Conservation (phyloP, 129 eudicot genomes). For the Flaveria sonorensis region DNA sequence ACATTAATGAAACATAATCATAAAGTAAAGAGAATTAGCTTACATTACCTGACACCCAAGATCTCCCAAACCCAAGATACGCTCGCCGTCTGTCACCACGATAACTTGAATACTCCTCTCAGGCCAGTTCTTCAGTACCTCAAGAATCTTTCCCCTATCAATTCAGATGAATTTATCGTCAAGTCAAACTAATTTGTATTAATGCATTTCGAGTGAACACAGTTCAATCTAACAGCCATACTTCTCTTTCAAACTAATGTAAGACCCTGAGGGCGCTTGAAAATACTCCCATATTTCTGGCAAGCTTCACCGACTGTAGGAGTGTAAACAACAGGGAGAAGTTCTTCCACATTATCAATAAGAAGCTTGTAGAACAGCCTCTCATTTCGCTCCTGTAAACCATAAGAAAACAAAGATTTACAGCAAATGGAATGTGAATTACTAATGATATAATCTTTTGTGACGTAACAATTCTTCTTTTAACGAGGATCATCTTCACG, state of each 20-base stretch:
- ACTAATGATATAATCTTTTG: neutral
- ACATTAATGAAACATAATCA: no score
- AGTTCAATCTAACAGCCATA: slow-evolving; percentile 35
- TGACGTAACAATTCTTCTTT: neutral
- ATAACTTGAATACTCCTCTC: slow-evolving; percentile 84
- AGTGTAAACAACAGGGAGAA: slow-evolving; percentile 87
- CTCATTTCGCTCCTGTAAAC: slow-evolving; percentile 20
- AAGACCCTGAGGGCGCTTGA: slow-evolving; percentile 94
- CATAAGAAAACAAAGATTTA: neutral
- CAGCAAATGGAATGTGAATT: slow-evolving; percentile 9
- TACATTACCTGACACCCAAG: slow-evolving; percentile 83
- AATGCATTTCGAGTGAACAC: neutral
- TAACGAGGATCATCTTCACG: neutral
- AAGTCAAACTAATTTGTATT: slow-evolving; percentile 1
- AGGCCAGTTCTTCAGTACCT: slow-evolving; percentile 90
- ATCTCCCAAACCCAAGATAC: slow-evolving; percentile 94
- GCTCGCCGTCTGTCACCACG: slow-evolving; percentile 92
- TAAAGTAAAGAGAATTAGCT: neutral
- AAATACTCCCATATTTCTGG: slow-evolving; percentile 90
- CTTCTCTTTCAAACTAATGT: slow-evolving; percentile 88
- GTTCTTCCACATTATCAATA: slow-evolving; percentile 80
- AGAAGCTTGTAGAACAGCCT: slow-evolving; percentile 32
- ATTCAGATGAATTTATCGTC: slow-evolving; percentile 20
- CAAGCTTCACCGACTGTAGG: slow-evolving; percentile 99
- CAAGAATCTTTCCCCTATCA: slow-evolving; percentile 89